These are phyloP conservation scores for Rhynchosporium secalis DNA, from an alignment of 2,329 filamentous ascomycete species.

Conservation along the genomic window DNA sequence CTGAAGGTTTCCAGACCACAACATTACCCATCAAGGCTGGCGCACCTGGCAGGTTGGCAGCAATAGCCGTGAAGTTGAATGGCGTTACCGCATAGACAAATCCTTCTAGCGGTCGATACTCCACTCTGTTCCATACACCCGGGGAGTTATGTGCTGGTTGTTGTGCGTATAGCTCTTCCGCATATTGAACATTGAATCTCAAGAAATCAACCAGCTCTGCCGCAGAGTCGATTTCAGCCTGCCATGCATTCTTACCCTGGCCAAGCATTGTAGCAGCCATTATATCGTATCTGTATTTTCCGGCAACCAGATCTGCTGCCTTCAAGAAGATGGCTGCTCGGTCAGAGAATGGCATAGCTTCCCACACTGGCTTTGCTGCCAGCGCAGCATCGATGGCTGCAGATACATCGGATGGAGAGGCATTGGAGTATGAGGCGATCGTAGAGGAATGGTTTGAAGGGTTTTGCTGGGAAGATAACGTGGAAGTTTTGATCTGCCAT, in stretches of 20 bases:
- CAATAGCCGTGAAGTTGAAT: constrained; percentile 98
- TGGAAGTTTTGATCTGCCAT: constrained; percentile 63
- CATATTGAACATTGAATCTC: constrained; percentile 91
- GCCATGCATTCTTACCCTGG: constrained; percentile 98
- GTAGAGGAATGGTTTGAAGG: constrained; percentile 76
- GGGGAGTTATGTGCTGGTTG: constrained; percentile 82
- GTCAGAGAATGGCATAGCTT: constrained; percentile 82
- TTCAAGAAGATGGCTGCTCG: constrained; percentile 93
- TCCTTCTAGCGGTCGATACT: constrained; percentile 87
- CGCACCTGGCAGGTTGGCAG: constrained; percentile 78
- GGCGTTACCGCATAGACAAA: constrained; percentile 94
- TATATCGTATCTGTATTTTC: constrained; percentile 94
- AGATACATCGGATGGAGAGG: constrained; percentile 72
- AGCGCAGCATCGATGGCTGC: constrained; percentile 82
- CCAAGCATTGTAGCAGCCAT: constrained; percentile 96
- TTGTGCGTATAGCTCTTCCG: constrained; percentile 83
- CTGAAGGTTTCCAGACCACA: constrained; percentile 95
- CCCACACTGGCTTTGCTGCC: constrained; percentile 84
- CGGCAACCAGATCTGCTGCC: constrained; percentile 85
- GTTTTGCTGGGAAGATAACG: constrained; percentile 72
- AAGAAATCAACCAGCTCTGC: constrained; percentile 92
- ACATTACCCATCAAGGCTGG: constrained; percentile 92
- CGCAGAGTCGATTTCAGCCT: constrained; percentile 96
- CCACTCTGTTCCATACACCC: constrained; percentile 88
- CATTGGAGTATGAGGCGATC: constrained; percentile 83